These are phyloP conservation scores for Canna indica DNA, from an alignment of 176 grass and related monocot genomes.

Conservation along the genomic window DNA sequence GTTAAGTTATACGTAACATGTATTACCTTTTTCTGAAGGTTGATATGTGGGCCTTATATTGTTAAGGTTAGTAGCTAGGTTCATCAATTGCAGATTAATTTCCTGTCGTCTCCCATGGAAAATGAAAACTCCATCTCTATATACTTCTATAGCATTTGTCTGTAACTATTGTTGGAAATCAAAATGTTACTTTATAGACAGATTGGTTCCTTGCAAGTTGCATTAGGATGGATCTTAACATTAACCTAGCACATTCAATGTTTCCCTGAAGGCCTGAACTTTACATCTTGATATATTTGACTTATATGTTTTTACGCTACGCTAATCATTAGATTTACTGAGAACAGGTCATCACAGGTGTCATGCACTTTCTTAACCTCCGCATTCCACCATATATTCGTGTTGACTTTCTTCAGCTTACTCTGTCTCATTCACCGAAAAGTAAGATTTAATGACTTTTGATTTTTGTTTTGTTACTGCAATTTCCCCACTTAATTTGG, in stretches of 20 bases:
- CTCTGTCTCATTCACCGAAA: constrained; percentile 61
- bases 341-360: constrained; percentile 61
- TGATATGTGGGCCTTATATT: background rate
- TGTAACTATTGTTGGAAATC: background rate
- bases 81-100: background rate
- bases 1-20: no score
- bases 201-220: background rate
- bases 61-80: background rate
- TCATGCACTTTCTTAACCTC: constrained; percentile 61
- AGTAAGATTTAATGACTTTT: constrained; percentile 41
- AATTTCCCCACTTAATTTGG: background rate
- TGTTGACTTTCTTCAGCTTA: constrained; percentile 66
- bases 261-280: background rate
- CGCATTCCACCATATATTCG: constrained; percentile 76
- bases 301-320: background rate
- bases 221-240: background rate
- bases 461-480: background rate
- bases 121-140: background rate
- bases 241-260: background rate
- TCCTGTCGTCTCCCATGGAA: background rate
- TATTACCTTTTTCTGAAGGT: no score
- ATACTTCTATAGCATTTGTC: background rate
- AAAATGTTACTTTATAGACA: background rate
- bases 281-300: background rate
- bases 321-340: constrained; percentile 9